Evolutionary conservation across 306 rosid genomes (phyloP).

Genomic region (Geum urbanum): DNA sequence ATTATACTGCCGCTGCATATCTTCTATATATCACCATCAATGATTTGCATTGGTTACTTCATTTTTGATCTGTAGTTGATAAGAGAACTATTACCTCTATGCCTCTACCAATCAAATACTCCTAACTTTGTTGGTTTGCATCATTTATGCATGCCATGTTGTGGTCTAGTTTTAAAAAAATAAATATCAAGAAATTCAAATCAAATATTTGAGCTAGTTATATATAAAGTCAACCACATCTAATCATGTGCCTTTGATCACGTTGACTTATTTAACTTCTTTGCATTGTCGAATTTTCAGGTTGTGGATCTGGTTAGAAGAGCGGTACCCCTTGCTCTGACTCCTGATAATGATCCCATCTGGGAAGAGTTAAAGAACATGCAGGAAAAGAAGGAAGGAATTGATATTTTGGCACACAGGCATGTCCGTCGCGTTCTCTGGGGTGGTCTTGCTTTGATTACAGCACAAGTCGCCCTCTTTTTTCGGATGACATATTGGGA

Average conservation of each 20-base stretch:
- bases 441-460: constrained; percentile 52
- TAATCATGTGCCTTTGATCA: not conserved
- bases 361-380: constrained; percentile 60
- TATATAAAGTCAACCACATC: not conserved
- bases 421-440: constrained; percentile 77
- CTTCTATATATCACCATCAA: not conserved
- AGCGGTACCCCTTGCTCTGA: constrained; percentile 71
- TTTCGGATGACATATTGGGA: constrained; percentile 99
- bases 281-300: constrained; percentile 33
- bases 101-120: not conserved
- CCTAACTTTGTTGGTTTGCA: not conserved
- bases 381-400: constrained; percentile 57
- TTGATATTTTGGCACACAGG: constrained; percentile 62
- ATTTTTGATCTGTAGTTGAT: not conserved
- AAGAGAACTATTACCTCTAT: not conserved
- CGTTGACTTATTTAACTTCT: constrained; percentile 5
- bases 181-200: not conserved
- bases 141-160: not conserved
- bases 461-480: constrained; percentile 57
- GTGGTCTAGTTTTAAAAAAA: not conserved
- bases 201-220: not conserved
- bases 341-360: constrained; percentile 50
- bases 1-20: not conserved
- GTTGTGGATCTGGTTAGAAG: constrained; percentile 71
- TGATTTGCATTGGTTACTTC: not conserved